A percentile compares a stretch with the other conserved stretches of the same genome.
Conservation (phyloP, 2,329 filamentous ascomycete species). For the Fusarium tupiense region DNA sequence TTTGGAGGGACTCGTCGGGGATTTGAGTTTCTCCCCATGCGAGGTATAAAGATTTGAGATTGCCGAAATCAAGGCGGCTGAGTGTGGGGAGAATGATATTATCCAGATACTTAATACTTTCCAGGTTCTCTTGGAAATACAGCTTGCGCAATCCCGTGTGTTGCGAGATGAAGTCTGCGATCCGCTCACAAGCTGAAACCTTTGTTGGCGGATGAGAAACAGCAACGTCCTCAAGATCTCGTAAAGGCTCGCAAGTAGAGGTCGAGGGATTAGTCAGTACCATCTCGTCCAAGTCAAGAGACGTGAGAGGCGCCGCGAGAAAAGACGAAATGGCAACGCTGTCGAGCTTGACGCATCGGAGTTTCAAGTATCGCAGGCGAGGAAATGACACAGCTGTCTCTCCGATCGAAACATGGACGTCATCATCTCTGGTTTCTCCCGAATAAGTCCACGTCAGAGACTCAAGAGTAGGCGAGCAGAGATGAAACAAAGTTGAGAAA, state of each 20-base stretch:
- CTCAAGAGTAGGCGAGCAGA: constrained; percentile 16
- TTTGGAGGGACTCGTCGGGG: not conserved
- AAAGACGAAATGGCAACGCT: not conserved
- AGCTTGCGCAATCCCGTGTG: not conserved
- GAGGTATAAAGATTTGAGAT: constrained; percentile 17
- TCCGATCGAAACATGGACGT: not conserved
- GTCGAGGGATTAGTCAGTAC: not conserved
- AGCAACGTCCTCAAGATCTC: not conserved
- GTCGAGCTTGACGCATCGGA: not conserved
- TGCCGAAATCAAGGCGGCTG: not conserved
- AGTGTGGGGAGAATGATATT: constrained; percentile 15
- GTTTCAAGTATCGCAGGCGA: not conserved
- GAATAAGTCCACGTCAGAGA: not conserved
- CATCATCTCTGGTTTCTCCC: not conserved
- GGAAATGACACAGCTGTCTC: not conserved
- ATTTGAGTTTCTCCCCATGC: constrained; percentile 13
- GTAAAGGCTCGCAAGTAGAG: not conserved
- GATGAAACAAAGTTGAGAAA: constrained; percentile 3
- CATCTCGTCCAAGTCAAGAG: not conserved
- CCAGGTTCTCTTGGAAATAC: not conserved
- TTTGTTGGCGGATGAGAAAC: not conserved
- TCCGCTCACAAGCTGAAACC: fast-evolving
- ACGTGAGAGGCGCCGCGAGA: not conserved
- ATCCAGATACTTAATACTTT: not conserved
- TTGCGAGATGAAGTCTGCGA: not conserved